phyloP scores from a whole-genome alignment of 1,284 basidiomycete species.

The Malassezia pachydermatis region DNA sequence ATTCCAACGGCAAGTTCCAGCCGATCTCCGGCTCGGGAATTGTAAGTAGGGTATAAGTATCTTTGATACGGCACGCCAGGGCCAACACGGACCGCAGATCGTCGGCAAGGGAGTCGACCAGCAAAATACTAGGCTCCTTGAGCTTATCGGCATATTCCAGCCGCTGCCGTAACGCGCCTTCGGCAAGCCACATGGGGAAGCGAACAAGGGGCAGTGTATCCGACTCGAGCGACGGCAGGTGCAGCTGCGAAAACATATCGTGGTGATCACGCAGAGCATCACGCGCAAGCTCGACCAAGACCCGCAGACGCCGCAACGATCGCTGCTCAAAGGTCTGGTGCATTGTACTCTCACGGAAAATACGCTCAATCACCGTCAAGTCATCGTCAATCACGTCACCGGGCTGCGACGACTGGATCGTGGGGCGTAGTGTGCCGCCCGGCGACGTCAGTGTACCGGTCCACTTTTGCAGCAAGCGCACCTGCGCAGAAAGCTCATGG shows the following conservation, averaged over 20 bases:
- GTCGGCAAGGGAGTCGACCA: slow-evolving; percentile 90
- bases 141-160: slow-evolving; percentile 83
- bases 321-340: slow-evolving; percentile 89
- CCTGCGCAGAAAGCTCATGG: slow-evolving; percentile 32
- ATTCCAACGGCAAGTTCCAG: slow-evolving; percentile 79
- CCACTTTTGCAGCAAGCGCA: slow-evolving; percentile 40
- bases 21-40: slow-evolving; percentile 70
- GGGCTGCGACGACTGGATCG: neutral
- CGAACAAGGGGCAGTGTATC: slow-evolving; percentile 87
- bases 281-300: slow-evolving; percentile 74
- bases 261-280: slow-evolving; percentile 75
- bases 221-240: slow-evolving; percentile 81
- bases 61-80: slow-evolving; percentile 84
- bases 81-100: slow-evolving; percentile 85
- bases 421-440: slow-evolving; percentile 5
- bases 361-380: slow-evolving; percentile 69
- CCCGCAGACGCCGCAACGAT: slow-evolving; percentile 74
- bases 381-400: slow-evolving; percentile 21
- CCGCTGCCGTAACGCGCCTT: slow-evolving; percentile 77
- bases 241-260: slow-evolving; percentile 65
- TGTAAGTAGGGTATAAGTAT: slow-evolving; percentile 81
- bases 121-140: slow-evolving; percentile 64
- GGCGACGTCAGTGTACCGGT: slow-evolving; percentile 30
- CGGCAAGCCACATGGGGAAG: slow-evolving; percentile 86
- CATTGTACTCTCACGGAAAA: slow-evolving; percentile 90